Conservation (phyloP, 768 basidiomycete genomes). For the Mycena chlorophos region DNA sequence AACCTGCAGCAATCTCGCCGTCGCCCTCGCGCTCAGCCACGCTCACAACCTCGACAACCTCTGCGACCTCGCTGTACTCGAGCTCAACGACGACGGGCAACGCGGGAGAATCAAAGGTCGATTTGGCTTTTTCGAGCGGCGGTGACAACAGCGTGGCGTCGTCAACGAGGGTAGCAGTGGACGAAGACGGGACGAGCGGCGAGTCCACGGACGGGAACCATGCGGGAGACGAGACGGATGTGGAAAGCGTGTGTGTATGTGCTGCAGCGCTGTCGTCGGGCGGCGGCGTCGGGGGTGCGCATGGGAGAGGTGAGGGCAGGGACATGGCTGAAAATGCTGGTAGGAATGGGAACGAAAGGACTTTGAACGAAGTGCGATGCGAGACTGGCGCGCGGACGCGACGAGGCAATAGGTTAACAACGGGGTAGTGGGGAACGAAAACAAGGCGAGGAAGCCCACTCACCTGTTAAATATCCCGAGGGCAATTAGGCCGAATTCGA, state of each 20-base stretch:
- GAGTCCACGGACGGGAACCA: constrained; percentile 20
- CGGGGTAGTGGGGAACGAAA: constrained; percentile 1
- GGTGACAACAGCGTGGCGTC: constrained; percentile 2
- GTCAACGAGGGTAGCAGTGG: constrained; percentile 18
- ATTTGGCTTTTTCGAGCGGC: neutral
- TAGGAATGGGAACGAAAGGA: constrained; percentile 13
- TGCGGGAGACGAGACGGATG: constrained; percentile 22
- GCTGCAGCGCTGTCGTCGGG: constrained; percentile 19
- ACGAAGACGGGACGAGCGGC: constrained; percentile 14
- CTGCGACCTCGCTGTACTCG: constrained; percentile 8
- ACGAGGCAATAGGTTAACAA: constrained; percentile 22
- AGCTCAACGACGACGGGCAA: neutral
- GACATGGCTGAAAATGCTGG: constrained; percentile 8
- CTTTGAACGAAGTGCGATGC: constrained; percentile 4
- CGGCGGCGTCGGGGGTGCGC: constrained; percentile 23
- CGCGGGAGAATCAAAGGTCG: neutral
- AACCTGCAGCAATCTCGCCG: constrained; percentile 6
- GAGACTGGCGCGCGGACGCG: constrained; percentile 11
- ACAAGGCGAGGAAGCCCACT: neutral
- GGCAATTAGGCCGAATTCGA: neutral
- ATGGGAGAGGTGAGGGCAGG: neutral
- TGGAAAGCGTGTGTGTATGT: constrained; percentile 6
- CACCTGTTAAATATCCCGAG: neutral
- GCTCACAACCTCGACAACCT: neutral
- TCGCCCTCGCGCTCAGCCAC: constrained; percentile 8